Conservation (phyloP, 306 rosid genomes). For the Pyrus betulifolia region DNA sequence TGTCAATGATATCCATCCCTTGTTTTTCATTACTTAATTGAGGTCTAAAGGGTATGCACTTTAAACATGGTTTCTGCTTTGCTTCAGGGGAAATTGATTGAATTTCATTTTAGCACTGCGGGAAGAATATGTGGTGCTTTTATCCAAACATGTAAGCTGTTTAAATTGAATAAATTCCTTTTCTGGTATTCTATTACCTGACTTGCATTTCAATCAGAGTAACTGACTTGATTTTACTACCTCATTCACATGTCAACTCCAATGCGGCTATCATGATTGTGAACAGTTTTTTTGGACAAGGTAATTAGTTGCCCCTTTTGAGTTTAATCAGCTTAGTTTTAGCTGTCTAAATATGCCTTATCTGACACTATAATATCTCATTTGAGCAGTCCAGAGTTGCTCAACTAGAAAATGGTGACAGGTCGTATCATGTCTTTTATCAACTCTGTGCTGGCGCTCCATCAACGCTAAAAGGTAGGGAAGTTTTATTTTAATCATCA, state of each 20-base stretch:
- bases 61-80: constrained; percentile 18
- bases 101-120: constrained; percentile 60
- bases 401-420: constrained; percentile 60
- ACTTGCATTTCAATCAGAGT: constrained; percentile 11
- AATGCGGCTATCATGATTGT: constrained; percentile 15
- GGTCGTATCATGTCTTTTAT: constrained; percentile 87
- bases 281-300: constrained; percentile 80
- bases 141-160: constrained; percentile 81
- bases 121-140: constrained; percentile 80
- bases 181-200: constrained; percentile 10
- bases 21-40: constrained; percentile 1
- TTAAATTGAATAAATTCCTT: constrained; percentile 12
- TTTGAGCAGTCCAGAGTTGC: constrained; percentile 86
- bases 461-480: constrained; percentile 62
- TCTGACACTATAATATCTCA: constrained; percentile 25
- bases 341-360: constrained; percentile 18
- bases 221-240: constrained; percentile 37
- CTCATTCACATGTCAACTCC: constrained; percentile 30
- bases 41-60: constrained; percentile 9
- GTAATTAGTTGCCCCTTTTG: constrained; percentile 39
- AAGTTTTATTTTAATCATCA: not conserved
- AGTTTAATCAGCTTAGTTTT: constrained; percentile 9
- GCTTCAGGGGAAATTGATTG: constrained; percentile 85
- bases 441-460: constrained; percentile 95
- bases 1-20: not conserved